A percentile compares a stretch with the other conserved stretches of the same genome.
Conservation (phyloP, 1,139 yeast species). For the Zygoascus meyerae region DNA sequence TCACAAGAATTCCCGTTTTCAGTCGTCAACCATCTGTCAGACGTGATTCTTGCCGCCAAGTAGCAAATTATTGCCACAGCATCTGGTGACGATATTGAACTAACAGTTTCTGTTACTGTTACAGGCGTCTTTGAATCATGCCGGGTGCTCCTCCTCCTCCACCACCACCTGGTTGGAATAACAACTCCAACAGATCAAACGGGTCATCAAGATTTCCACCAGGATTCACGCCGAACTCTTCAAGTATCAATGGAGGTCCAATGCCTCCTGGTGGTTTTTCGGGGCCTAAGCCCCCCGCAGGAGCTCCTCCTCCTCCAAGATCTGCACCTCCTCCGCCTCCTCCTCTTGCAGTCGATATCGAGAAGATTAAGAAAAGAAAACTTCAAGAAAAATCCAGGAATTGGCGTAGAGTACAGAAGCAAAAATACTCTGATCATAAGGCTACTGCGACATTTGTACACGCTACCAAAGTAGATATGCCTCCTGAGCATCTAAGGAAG, state of each 20-base stretch:
- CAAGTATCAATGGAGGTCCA: slow-evolving; percentile 12
- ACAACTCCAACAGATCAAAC: background rate
- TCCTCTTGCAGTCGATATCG: slow-evolving; percentile 22
- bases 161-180: slow-evolving; percentile 8
- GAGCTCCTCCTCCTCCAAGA: slow-evolving; percentile 19
- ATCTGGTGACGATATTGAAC: no score
- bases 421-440: slow-evolving; percentile 41
- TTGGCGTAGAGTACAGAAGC: slow-evolving; percentile 66
- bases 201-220: slow-evolving; percentile 14
- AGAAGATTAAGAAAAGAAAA: slow-evolving; percentile 15
- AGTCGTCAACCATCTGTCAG: no score
- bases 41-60: no score
- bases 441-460: slow-evolving; percentile 42
- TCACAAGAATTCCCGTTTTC: no score
- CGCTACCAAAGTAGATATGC: slow-evolving; percentile 75
- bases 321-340: slow-evolving; percentile 29
- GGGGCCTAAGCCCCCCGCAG: slow-evolving; percentile 13
- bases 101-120: background rate
- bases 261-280: slow-evolving; percentile 17
- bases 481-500: slow-evolving; percentile 88
- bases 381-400: slow-evolving; percentile 43
- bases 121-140: background rate
- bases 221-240: slow-evolving; percentile 16
- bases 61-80: no score
- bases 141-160: slow-evolving; percentile 8